Evolutionary conservation across 192 early-diverging fungal genomes (phyloP).

Genomic region (Ambispora gerdemannii): DNA sequence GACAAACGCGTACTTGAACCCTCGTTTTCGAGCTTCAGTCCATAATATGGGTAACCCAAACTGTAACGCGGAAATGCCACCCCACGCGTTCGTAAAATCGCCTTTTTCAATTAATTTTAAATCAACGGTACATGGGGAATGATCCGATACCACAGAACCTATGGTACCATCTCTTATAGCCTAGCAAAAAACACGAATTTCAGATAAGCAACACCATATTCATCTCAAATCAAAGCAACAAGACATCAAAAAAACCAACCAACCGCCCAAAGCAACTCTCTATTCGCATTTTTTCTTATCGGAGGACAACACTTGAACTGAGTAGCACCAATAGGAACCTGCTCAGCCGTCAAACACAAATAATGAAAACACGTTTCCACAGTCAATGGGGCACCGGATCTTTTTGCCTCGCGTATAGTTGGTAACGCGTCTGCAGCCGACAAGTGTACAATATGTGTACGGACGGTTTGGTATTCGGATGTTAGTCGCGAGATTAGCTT

Average conservation of each 20-base stretch:
- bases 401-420: constrained; percentile 67
- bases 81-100: constrained; percentile 80
- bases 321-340: constrained; percentile 64
- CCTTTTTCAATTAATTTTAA: constrained; percentile 64
- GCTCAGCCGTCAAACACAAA: constrained; percentile 63
- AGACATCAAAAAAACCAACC: neutral
- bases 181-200: too few species aligned
- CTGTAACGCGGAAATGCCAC: constrained; percentile 76
- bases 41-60: constrained; percentile 77
- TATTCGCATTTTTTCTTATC: constrained; percentile 67
- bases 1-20: constrained; percentile 45
- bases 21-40: constrained; percentile 70
- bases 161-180: constrained; percentile 75
- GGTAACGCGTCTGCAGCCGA: constrained; percentile 75
- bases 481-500: constrained; percentile 67
- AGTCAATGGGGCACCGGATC: constrained; percentile 64
- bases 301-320: constrained; percentile 87
- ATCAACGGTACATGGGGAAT: constrained; percentile 77
- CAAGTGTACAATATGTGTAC: constrained; percentile 78
- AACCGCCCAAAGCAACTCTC: constrained; percentile 64
- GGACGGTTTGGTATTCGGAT: constrained; percentile 65
- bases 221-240: neutral
- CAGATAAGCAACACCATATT: too few species aligned
- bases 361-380: constrained; percentile 87
- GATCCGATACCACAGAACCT: constrained; percentile 79